Base-by-base conservation (phyloP, 306 rosid genomes). In the Myrica gale region DNA sequence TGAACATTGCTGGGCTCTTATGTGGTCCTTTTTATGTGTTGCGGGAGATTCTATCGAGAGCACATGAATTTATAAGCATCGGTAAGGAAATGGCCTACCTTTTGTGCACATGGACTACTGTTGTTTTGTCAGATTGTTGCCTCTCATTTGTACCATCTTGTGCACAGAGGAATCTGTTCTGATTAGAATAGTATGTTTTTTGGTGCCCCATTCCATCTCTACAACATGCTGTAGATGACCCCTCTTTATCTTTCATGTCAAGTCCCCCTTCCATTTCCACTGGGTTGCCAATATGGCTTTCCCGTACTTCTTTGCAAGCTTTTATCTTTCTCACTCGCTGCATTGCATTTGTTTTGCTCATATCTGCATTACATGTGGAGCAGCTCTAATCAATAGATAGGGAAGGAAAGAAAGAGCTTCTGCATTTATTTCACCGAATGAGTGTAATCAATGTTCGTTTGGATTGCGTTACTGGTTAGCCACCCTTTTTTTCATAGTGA, bases 331-430 rank as follows among this genome's bases (percentile, higher is more conserved):
- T 0, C 42, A 4, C 50, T 65, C 1, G 15, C 70, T 41, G 26
- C 69, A 16, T 39, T 47, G 41, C 26, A 41, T 63, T 16, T 37
- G 69, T 39, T 65, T 47, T 4, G 9, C 46, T 16, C 37, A 4
- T 41, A 65, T 12, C 69, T 65, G 69, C 69, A 39, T 21, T 21
- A 20, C 10, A 11, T 57, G 12, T 65, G 70, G 70, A 43, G 50
- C 26, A 65, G 32, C 70, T 42, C 70, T 26, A 65, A 65, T n/a
- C 3, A 42, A 42, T 65, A 65, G 17, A 42, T 65, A 65, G 70
- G 70, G 26, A 42, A 41, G 47, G 10, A 43, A 17, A 32, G 16
- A 32, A 12, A 32, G 68, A 62, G 44, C 68, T 62, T 61, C 19
- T 65, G 69, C 4, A 62, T 65, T 21, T 26, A 8, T 15, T 65